A percentile compares a stretch with the other conserved stretches of the same genome.
These are phyloP conservation scores for Quercus engelmannii DNA, from an alignment of 306 rosid genomes.

Conservation along the genomic window DNA sequence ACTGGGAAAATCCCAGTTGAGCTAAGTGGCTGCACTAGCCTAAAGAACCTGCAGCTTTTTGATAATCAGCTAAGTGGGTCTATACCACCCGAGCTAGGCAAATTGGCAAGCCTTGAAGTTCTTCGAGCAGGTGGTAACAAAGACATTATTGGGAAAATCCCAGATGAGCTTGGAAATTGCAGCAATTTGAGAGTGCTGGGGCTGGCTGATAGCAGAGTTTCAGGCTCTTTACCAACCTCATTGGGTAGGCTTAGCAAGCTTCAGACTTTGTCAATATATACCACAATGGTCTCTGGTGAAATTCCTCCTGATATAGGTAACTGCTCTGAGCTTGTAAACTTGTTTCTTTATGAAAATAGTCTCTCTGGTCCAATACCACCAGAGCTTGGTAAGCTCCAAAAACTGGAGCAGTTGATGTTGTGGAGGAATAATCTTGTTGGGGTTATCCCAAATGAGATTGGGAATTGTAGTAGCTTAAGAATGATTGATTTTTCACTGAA, in stretches of 20 bases:
- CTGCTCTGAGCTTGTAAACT: constrained; percentile 78
- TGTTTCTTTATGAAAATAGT: constrained; percentile 81
- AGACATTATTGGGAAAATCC: constrained; percentile 66
- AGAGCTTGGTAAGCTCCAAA: constrained; percentile 73
- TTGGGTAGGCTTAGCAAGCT: constrained; percentile 67
- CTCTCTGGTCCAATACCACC: constrained; percentile 78
- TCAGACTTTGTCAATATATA: constrained; percentile 76
- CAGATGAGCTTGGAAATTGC: constrained; percentile 72
- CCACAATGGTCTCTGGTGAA: constrained; percentile 88
- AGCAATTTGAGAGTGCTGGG: constrained; percentile 71
- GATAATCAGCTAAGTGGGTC: constrained; percentile 61
- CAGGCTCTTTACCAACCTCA: constrained; percentile 74
- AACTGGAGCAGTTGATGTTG: constrained; percentile 67
- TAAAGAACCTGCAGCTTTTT: constrained; percentile 50
- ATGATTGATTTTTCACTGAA: constrained; percentile 84
- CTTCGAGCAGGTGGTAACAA: constrained; percentile 86
- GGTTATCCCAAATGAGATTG: constrained; percentile 76
- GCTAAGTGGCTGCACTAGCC: constrained; percentile 45
- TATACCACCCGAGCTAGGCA: constrained; percentile 52
- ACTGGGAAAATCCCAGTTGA: constrained; percentile 70
- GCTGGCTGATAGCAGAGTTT: constrained; percentile 68
- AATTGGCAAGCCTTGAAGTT: constrained; percentile 48
- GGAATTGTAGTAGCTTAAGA: constrained; percentile 69
- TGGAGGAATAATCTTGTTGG: constrained; percentile 87
- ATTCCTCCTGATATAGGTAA: constrained; percentile 86